Percentiles rank a stretch among this genome's conserved stretches.
Evolutionary conservation across 192 early-diverging fungal genomes (phyloP).

Genomic region (Spizellomyces punctatus): DNA sequence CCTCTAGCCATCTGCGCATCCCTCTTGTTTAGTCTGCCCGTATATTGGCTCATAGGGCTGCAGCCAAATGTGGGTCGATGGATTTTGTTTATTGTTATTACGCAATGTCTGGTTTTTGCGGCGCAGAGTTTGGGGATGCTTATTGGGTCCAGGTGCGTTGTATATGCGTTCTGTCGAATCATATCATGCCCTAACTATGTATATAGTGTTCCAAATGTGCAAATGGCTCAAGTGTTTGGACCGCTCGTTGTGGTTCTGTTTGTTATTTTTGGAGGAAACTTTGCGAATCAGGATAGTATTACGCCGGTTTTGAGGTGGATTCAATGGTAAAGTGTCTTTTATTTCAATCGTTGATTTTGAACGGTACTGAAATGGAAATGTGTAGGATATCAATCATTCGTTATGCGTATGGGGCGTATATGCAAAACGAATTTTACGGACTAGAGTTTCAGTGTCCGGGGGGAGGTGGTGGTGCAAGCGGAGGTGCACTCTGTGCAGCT

Average conservation of each 20-base stretch:
- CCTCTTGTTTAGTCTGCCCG: constrained; percentile 28
- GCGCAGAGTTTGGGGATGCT: constrained; percentile 41
- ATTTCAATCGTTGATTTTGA: not conserved
- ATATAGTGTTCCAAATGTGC: constrained; percentile 42
- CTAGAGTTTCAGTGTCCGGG: constrained; percentile 37
- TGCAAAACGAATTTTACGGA: constrained; percentile 53
- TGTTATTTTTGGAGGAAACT: constrained; percentile 48
- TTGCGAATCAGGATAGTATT: constrained; percentile 42
- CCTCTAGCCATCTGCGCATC: constrained; percentile 36
- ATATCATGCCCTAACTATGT: too few species aligned
- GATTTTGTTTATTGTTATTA: constrained; percentile 15
- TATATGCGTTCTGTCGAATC: too few species aligned
- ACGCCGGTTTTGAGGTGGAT: constrained; percentile 46
- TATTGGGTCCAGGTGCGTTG: constrained; percentile 27
- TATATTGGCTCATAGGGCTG: constrained; percentile 44
- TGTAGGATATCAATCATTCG: constrained; percentile 47
- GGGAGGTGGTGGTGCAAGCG: not conserved
- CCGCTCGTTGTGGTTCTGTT: constrained; percentile 50
- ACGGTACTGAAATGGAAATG: not conserved
- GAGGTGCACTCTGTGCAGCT: constrained; percentile 5
- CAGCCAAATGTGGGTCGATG: not conserved
- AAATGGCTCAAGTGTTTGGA: constrained; percentile 48
- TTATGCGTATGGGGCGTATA: constrained; percentile 48
- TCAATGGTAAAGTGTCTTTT: constrained; percentile 19
- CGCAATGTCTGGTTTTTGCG: constrained; percentile 17